Evolutionary conservation across 129 eudicot genomes (phyloP).

Genomic region (Centella asiatica): DNA sequence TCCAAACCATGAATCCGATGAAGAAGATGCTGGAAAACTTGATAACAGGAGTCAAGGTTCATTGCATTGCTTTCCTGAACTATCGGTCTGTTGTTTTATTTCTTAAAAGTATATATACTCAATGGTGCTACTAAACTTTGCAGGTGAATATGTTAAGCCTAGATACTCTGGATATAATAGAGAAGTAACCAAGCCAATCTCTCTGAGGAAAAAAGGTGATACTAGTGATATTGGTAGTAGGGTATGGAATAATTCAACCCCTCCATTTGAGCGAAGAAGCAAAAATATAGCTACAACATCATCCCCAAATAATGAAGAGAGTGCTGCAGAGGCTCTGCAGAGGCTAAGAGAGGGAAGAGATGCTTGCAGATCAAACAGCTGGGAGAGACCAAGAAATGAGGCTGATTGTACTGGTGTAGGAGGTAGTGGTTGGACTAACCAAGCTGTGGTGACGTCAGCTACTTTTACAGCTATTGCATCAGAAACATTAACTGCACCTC

Average conservation of each 20-base stretch:
- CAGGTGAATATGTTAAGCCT: conserved; percentile 49
- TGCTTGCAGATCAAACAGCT: conserved; percentile 22
- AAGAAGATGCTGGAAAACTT: conserved; percentile 49
- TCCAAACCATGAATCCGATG: conserved; percentile 72
- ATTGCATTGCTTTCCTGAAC: conserved; percentile 10
- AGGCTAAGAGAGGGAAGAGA: conserved; percentile 24
- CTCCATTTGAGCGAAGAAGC: conserved; percentile 22
- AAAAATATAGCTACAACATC: conserved; percentile 16
- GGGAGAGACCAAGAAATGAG: conserved; percentile 20
- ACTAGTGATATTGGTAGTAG: conserved; percentile 13
- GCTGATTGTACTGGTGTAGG: conserved; percentile 18
- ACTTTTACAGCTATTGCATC: conserved; percentile 25
- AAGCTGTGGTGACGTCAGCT: conserved; percentile 27
- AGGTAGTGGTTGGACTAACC: conserved; percentile 19
- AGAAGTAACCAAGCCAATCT: conserved; percentile 27
- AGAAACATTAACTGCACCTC: conserved; percentile 34
- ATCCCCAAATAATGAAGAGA: conserved; percentile 35
- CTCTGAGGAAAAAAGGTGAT: conserved; percentile 36
- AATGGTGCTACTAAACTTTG: conserved; percentile 10
- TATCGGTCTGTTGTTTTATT: too few relatives aligned
- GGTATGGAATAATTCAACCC: background rate
- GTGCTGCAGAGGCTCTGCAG: conserved; percentile 22
- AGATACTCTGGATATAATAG: conserved; percentile 30
- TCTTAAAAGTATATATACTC: too few relatives aligned
- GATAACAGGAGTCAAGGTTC: conserved; percentile 53